Conservation (phyloP, 768 basidiomycete genomes). For the Suillus placidus region DNA sequence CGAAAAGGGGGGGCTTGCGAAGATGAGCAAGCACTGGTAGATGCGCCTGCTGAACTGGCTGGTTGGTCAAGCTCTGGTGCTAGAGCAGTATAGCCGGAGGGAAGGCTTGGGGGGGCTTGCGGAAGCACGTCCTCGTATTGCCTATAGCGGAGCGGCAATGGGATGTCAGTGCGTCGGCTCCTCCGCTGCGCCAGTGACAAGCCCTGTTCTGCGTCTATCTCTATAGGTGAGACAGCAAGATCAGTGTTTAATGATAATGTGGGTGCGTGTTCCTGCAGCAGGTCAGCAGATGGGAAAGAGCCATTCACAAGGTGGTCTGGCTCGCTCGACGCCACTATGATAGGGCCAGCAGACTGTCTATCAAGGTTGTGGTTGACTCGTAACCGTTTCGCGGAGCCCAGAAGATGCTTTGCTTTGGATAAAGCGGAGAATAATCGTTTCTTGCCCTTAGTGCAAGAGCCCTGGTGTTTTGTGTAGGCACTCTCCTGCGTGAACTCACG, state of each 20-base stretch:
- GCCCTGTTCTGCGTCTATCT: neutral
- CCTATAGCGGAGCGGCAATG: neutral
- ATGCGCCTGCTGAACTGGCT: neutral
- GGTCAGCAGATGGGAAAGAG: too few species aligned
- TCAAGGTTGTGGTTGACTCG: neutral
- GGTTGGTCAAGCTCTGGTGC: neutral
- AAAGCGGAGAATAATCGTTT: neutral
- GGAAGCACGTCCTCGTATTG: constrained; percentile 7
- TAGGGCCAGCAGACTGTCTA: too few species aligned
- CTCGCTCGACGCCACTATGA: too few species aligned
- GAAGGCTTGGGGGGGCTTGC: neutral
- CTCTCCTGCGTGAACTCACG: neutral
- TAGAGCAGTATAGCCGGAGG: neutral
- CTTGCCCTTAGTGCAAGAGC: neutral
- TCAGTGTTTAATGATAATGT: neutral
- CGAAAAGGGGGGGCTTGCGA: neutral
- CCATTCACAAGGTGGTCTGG: too few species aligned
- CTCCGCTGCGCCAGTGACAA: constrained; percentile 5
- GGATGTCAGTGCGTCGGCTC: neutral
- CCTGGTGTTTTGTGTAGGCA: neutral
- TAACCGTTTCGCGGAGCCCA: neutral
- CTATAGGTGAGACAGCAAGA: neutral
- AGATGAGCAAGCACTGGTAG: neutral
- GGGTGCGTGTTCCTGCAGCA: neutral
- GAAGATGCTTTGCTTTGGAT: neutral